Evolutionary conservation across 75 land plant genomes (phyloP), one percentile per base, ranked within the genome.

Genomic region (Pinus taeda): DNA sequence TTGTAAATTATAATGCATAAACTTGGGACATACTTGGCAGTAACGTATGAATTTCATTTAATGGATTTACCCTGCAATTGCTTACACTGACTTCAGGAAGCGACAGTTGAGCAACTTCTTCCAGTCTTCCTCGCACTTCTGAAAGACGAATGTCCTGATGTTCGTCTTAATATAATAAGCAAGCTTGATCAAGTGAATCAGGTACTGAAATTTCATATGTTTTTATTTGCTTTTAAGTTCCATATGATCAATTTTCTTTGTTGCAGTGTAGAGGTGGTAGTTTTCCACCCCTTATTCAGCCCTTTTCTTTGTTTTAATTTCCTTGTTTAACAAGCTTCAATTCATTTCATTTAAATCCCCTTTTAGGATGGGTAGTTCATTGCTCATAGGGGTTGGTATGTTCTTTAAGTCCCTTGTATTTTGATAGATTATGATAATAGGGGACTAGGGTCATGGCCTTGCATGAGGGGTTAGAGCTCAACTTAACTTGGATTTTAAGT

Each of bases 141-240:
- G 62, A 88, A 88, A 74, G 90, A 88, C 76, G 90, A 88, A 55
- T 86, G 86, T 72, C 90, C 90, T 29, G 90, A 88, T 78, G 90
- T 88, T 20, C 85, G 90, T n/a, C 78, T 88, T 2, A 88, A 85
- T 59, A 88, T 88, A 18, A 88, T 88, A 57, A 88, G 90, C 88
- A 88, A 88, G 75, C 90, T 88, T 73, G 90, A 88, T 77, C 89
- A 88, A 88, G 90, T 88, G 60, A 88, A 88, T 59, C 88, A 88
- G 88, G 90, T 88, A 53, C 72, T 42, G 18, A 45, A 26, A 18
- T 6, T 77, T 78, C 14, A 37, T 45, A 42, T 55, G 21, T 77
- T 36, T 21, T 15, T 45, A 45, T 42, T n/a, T 65, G 20, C 6
- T 33, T 45, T 36, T 2, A 37, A 65, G 18, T 33, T 33, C 69